Base-by-base conservation (phyloP, 2,329 filamentous ascomycete species). In the Lasiodiplodia hormozganensis region DNA sequence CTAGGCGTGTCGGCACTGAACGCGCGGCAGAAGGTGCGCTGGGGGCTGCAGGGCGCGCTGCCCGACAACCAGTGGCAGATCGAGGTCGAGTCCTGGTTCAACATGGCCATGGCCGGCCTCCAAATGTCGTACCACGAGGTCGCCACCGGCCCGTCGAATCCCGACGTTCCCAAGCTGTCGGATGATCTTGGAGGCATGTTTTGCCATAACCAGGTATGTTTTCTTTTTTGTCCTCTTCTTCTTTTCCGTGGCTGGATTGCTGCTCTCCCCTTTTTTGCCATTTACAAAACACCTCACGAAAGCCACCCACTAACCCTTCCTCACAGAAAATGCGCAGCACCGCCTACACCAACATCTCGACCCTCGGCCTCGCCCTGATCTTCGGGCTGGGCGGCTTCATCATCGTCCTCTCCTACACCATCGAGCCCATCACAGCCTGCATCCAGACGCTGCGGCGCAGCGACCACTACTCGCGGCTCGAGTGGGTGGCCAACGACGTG, bases 361-460 rank as follows among this genome's bases (percentile, higher is more conserved):
- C 74, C 14, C 69, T 76, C 2, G 74, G 73, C 25, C 71, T 76
- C 71, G 62, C 52, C 11, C 67, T 75, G 4, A 73, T 73, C 4
- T 68, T 76, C 11, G 56, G 38, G 12, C 65, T 74, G 11, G 73
- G 74, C 28, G 62, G 65, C 8, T 11, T 75, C 10, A 62, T 75
- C 34, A 73, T 76, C 28, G 34, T 73, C 2, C 64, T 74, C 53
- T 28, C 28, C 4, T 28, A 28, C 28, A 28, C 28, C 28, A 28
- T 28, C 28, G 28, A 28, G 28, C 28, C 16, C 7, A 21, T 67
- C 18, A 57, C 68, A 0, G 60, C 65, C 11, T 62, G 25, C n/a
- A 52, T 69, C 40, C 71, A 73, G 51, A 25, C 49, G 18, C 68
- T 69, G 36, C 65, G 51, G 6, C 67, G 65, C 1, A 36, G 47